phyloP scores from a whole-genome alignment of 1,284 basidiomycete species.

The Phylloboletellus chloephorus region DNA sequence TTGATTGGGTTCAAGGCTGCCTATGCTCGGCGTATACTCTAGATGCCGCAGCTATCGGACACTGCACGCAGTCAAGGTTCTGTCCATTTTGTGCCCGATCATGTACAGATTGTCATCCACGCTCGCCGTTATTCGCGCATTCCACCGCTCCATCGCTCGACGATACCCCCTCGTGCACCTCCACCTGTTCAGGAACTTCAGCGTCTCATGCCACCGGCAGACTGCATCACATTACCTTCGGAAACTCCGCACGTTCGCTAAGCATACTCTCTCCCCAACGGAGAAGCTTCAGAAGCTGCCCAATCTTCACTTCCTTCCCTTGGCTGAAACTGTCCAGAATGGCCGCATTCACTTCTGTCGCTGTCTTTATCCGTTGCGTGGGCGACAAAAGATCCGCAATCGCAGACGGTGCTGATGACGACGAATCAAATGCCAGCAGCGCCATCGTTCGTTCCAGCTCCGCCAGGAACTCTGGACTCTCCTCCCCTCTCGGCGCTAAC shows the following conservation, averaged over 20 bases:
- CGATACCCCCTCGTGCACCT: conserved; percentile 28
- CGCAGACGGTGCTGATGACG: conserved; percentile 54
- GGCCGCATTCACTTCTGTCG: conserved; percentile 91
- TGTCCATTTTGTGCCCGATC: no score
- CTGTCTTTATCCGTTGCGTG: conserved; percentile 87
- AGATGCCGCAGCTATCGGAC: no score
- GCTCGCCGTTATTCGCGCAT: conserved; percentile 23
- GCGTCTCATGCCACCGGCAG: conserved; percentile 12
- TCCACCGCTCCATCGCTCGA: conserved; percentile 14
- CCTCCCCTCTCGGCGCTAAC: conserved; percentile 90
- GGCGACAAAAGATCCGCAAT: conserved; percentile 79
- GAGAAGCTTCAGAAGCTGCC: conserved; percentile 79
- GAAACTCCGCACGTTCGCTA: conserved; percentile 70
- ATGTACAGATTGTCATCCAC: no score
- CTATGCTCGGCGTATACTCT: no score
- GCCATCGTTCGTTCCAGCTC: conserved; percentile 97
- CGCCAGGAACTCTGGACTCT: conserved; percentile 87
- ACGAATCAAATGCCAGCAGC: conserved; percentile 83
- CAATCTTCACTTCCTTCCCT: conserved; percentile 87
- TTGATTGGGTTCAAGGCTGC: no score
- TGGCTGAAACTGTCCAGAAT: conserved; percentile 90
- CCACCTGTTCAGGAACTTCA: conserved; percentile 28
- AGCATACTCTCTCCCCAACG: conserved; percentile 85
- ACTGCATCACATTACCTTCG: conserved; percentile 45
- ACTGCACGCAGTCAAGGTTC: no score